Conservation (phyloP, 345 rosid genomes). For the Erucastrum elatum region DNA sequence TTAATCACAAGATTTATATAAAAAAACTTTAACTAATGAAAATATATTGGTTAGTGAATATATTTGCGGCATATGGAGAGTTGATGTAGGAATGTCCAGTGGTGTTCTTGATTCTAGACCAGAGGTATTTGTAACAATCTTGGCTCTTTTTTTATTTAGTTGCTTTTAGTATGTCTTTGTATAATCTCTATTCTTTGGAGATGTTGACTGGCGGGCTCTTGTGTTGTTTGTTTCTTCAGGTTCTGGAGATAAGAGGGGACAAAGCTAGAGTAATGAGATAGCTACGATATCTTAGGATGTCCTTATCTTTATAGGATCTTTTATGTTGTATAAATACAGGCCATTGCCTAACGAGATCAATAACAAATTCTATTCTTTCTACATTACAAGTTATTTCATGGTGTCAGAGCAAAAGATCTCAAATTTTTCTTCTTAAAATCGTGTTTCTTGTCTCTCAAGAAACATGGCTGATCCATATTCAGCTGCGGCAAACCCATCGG, state of each 20-base stretch:
- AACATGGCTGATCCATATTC: no score
- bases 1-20: not conserved
- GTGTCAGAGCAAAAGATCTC: no score
- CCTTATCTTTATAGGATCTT: no score
- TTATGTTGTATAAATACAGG: no score
- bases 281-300: no score
- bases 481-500: no score
- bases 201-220: not conserved
- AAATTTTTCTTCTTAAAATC: no score
- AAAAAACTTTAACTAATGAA: not conserved
- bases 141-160: not conserved
- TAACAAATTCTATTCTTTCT: no score
- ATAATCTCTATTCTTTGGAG: not conserved
- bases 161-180: not conserved
- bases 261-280: no score
- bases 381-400: no score
- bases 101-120: conserved; percentile 90
- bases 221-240: conserved; percentile 45
- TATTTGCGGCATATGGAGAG: conserved; percentile 77
- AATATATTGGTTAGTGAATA: conserved; percentile 51
- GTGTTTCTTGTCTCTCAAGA: no score
- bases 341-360: no score
- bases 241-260: conserved; percentile 69
- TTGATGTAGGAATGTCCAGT: conserved; percentile 97
- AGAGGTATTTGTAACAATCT: conserved; percentile 60